phyloP scores from a whole-genome alignment of 2,329 filamentous ascomycete genomes.

The Aspergillus niger region DNA sequence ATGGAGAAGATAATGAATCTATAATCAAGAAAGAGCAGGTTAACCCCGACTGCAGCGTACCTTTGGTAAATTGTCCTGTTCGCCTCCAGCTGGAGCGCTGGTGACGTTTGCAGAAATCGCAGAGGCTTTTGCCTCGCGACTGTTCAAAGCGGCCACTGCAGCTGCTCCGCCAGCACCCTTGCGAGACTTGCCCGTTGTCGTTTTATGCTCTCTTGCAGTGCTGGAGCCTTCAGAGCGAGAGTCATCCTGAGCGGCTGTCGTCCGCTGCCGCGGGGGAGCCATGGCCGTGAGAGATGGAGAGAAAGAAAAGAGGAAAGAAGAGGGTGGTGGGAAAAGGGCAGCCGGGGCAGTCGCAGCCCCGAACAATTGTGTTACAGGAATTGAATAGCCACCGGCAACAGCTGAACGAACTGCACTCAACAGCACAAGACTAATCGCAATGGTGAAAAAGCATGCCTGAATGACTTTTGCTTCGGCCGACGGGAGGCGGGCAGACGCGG shows the following conservation, averaged over 20 bases:
- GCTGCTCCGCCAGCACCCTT: conserved; percentile 28
- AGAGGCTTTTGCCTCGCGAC: conserved; percentile 22
- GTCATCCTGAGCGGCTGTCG: conserved; percentile 44
- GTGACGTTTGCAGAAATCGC: conserved; percentile 32
- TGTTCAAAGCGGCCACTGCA: conserved; percentile 14
- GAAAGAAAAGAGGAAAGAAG: conserved; percentile 10
- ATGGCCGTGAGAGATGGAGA: conserved; percentile 29
- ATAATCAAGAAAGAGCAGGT: background rate
- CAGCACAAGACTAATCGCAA: conserved; percentile 3
- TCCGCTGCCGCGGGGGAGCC: conserved; percentile 50
- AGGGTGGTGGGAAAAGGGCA: conserved; percentile 1
- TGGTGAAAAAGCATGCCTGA: conserved; percentile 13
- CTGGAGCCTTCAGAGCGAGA: conserved; percentile 52
- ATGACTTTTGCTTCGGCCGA: conserved; percentile 23
- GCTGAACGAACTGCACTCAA: background rate
- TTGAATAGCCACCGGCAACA: conserved; percentile 9
- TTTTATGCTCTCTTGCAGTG: conserved; percentile 41
- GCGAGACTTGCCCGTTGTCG: conserved; percentile 34
- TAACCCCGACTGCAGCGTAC: conserved; percentile 27
- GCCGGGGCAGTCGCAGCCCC: background rate
- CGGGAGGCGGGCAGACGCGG: conserved; percentile 33
- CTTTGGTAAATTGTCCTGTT: conserved; percentile 30
- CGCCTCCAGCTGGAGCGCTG: conserved; percentile 29
- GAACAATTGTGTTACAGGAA: background rate
- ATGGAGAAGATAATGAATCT: background rate